These are phyloP conservation scores for Rhizopogon rudus DNA, from an alignment of 768 basidiomycete genomes.

Conservation along the genomic window DNA sequence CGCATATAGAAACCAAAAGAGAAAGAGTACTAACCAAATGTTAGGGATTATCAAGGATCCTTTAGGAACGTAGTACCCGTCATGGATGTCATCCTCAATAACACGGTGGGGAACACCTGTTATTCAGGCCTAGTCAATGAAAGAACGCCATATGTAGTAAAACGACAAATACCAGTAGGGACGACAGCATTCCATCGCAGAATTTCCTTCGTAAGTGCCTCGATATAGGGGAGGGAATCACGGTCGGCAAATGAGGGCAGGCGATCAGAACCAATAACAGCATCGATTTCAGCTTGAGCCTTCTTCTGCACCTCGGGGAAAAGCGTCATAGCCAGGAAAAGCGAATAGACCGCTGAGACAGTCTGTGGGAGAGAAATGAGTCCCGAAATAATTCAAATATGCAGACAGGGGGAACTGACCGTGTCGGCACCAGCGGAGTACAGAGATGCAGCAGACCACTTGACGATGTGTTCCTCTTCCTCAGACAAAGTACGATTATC, in stretches of 20 bases:
- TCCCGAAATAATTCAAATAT: not conserved
- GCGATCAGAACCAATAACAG: constrained; percentile 52
- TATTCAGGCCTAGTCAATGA: constrained; percentile 27
- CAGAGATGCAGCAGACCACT: constrained; percentile 49
- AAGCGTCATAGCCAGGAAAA: constrained; percentile 1
- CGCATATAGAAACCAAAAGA: constrained; percentile 6
- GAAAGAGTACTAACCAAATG: constrained; percentile 10
- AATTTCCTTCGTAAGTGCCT: constrained; percentile 58
- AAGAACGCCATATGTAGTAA: constrained; percentile 11
- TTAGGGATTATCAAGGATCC: constrained; percentile 23
- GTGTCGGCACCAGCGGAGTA: constrained; percentile 15
- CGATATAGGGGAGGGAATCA: constrained; percentile 50
- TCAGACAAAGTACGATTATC: constrained; percentile 43
- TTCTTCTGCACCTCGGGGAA: constrained; percentile 44
- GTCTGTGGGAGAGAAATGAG: not conserved
- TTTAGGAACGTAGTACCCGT: constrained; percentile 59
- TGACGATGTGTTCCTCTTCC: constrained; percentile 56
- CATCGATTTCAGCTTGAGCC: constrained; percentile 61
- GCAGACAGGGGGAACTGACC: not conserved
- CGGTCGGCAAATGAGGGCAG: constrained; percentile 59
- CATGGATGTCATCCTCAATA: constrained; percentile 56
- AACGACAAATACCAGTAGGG: constrained; percentile 35
- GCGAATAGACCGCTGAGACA: constrained; percentile 9
- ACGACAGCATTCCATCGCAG: constrained; percentile 37
- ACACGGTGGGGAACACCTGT: constrained; percentile 41